A percentile compares a stretch with the other conserved stretches of the same genome.
Conservation (phyloP, 2,329 filamentous ascomycete genomes). For the Trichoderma atrobrunneum region DNA sequence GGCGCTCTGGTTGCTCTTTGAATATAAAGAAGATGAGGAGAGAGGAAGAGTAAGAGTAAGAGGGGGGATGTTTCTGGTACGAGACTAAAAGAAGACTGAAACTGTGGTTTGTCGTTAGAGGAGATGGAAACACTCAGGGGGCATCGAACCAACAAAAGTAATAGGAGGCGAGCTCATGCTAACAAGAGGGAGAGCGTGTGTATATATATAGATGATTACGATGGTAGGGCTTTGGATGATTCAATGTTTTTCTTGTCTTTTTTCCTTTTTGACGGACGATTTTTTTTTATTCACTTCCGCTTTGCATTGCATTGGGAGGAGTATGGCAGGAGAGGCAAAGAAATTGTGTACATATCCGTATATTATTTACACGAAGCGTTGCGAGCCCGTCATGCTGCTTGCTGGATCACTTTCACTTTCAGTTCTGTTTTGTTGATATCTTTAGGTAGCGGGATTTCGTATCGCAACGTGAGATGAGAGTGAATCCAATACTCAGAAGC, state of each 20-base stretch:
- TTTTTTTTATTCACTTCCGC: not conserved
- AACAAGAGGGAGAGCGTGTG: not conserved
- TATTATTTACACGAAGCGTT: not conserved
- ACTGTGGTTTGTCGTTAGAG: not conserved
- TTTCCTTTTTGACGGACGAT: not conserved
- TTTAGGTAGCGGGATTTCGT: not conserved
- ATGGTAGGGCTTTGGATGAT: not conserved
- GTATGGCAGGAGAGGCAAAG: not conserved
- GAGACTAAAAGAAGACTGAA: not conserved
- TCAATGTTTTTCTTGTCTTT: not conserved
- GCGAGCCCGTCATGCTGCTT: not conserved
- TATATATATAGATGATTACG: not conserved
- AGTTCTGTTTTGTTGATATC: no score
- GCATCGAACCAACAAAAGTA: not conserved
- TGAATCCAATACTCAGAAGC: not conserved
- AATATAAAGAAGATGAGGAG: not conserved
- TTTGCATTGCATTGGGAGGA: constrained; percentile 3
- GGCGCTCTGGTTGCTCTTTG: not conserved
- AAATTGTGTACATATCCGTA: not conserved
- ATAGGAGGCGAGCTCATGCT: not conserved
- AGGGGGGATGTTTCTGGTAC: not conserved
- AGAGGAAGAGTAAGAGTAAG: not conserved
- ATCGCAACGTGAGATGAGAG: no score
- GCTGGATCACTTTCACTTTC: not conserved
- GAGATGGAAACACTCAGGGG: not conserved